phyloP scores from a whole-genome alignment of 257 asterid genomes.

The Nemophila menziesii region DNA sequence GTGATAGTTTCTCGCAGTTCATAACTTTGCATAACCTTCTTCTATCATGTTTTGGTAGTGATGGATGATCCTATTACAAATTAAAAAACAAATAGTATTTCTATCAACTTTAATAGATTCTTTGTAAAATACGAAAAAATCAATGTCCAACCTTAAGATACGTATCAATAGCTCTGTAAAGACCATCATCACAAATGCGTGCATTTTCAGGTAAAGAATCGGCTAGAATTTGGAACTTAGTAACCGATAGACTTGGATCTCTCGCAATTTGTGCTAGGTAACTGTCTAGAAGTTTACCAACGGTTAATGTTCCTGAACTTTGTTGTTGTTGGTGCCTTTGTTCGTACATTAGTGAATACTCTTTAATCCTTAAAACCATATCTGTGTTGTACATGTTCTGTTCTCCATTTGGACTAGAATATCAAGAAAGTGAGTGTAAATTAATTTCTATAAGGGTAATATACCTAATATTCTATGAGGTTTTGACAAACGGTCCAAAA shows the following conservation, averaged over 20 bases:
- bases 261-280: constrained; percentile 74
- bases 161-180: constrained; percentile 71
- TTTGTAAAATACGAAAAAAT: background rate
- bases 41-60: constrained; percentile 60
- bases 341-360: constrained; percentile 54
- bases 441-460: background rate
- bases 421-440: constrained; percentile 9
- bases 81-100: constrained; percentile 1
- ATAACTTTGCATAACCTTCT: constrained; percentile 67
- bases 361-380: constrained; percentile 63
- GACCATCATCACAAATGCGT: constrained; percentile 61
- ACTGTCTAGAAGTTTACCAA: constrained; percentile 66
- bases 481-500: too few relatives aligned
- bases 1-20: constrained; percentile 70
- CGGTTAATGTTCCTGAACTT: constrained; percentile 25
- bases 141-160: constrained; percentile 54
- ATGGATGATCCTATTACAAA: constrained; percentile 48
- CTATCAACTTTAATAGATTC: background rate
- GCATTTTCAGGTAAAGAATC: constrained; percentile 56
- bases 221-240: constrained; percentile 56
- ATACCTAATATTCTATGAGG: too few relatives aligned
- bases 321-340: constrained; percentile 37
- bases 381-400: constrained; percentile 41
- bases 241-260: constrained; percentile 54
- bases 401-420: constrained; percentile 41